Percentiles rank a stretch among this genome's conserved stretches.
phyloP scores from a whole-genome alignment of 2,329 filamentous ascomycete genomes.

The Aspergillus terreus region DNA sequence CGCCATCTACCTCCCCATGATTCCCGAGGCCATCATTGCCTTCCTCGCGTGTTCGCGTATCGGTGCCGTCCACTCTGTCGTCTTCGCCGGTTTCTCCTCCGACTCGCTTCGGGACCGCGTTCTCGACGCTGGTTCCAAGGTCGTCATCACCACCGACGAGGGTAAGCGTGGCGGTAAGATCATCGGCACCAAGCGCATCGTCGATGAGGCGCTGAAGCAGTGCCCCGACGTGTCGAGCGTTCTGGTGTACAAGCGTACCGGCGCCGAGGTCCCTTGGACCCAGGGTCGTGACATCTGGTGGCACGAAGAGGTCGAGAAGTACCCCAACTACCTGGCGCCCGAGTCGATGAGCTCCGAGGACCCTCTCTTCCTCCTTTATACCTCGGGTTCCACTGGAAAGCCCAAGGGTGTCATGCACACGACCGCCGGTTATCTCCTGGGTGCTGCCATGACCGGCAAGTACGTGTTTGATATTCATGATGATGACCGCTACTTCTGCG shows the following conservation, averaged over 20 bases:
- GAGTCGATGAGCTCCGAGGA: slow-evolving; percentile 91
- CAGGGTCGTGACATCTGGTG: slow-evolving; percentile 90
- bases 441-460: slow-evolving; percentile 89
- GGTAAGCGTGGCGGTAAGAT: slow-evolving; percentile 96
- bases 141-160: slow-evolving; percentile 96
- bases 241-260: slow-evolving; percentile 92
- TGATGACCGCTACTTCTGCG: slow-evolving; percentile 92
- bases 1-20: slow-evolving; percentile 97
- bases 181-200: slow-evolving; percentile 98
- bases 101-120: slow-evolving; percentile 95
- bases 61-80: slow-evolving; percentile 92
- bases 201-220: slow-evolving; percentile 94
- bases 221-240: slow-evolving; percentile 83
- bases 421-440: slow-evolving; percentile 90
- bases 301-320: slow-evolving; percentile 98
- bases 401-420: slow-evolving; percentile 99
- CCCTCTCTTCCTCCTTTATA: slow-evolving; percentile 95
- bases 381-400: slow-evolving; percentile 95
- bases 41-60: slow-evolving; percentile 90
- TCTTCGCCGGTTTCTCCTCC: slow-evolving; percentile 96
- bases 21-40: slow-evolving; percentile 88
- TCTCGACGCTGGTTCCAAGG: slow-evolving; percentile 81
- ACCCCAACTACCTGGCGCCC: slow-evolving; percentile 85
- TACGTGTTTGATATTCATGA: slow-evolving; percentile 99
- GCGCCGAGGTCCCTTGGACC: slow-evolving; percentile 87